These are phyloP conservation scores for Xerocomellus chrysenteron DNA, from an alignment of 768 basidiomycete genomes.

Conservation along the genomic window DNA sequence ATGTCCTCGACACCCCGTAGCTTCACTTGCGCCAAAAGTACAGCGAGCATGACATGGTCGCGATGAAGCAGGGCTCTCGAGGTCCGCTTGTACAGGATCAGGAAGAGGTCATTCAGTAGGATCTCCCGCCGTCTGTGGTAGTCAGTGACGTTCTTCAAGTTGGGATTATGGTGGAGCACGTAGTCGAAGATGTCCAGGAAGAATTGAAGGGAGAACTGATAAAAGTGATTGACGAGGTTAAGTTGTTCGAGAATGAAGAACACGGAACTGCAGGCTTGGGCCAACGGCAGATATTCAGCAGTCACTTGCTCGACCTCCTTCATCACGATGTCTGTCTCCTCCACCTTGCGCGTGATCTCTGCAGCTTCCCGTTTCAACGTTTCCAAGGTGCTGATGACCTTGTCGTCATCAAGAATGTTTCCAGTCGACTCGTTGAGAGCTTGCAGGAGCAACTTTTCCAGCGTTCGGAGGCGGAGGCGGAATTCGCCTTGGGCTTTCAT, in stretches of 20 bases:
- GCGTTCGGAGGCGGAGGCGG: conserved; percentile 83
- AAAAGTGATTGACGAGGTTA: conserved; percentile 93
- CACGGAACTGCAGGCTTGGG: conserved; percentile 93
- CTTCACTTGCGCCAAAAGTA: conserved; percentile 88
- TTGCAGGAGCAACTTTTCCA: conserved; percentile 90
- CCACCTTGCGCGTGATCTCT: conserved; percentile 92
- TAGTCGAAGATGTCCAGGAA: conserved; percentile 99
- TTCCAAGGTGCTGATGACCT: conserved; percentile 95
- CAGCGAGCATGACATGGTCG: conserved; percentile 88
- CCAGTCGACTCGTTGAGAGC: conserved; percentile 96
- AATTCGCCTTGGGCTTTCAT: conserved; percentile 99
- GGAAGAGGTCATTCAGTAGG: conserved; percentile 84
- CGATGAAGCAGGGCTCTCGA: conserved; percentile 86
- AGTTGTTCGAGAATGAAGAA: conserved; percentile 98
- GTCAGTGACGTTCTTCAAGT: conserved; percentile 77
- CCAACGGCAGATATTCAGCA: conserved; percentile 88
- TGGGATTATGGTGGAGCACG: conserved; percentile 88
- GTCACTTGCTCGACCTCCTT: conserved; percentile 95
- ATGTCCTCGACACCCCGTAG: conserved; percentile 78
- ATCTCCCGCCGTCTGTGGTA: conserved; percentile 71
- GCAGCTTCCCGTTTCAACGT: conserved; percentile 95
- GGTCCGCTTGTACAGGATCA: conserved; percentile 83
- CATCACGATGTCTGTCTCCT: conserved; percentile 96
- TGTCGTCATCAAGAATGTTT: conserved; percentile 98
- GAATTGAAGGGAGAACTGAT: conserved; percentile 96